A percentile compares a stretch with the other conserved stretches of the same genome.
phyloP scores from a whole-genome alignment of 164 flowering plant species.

The Vitis riparia region DNA sequence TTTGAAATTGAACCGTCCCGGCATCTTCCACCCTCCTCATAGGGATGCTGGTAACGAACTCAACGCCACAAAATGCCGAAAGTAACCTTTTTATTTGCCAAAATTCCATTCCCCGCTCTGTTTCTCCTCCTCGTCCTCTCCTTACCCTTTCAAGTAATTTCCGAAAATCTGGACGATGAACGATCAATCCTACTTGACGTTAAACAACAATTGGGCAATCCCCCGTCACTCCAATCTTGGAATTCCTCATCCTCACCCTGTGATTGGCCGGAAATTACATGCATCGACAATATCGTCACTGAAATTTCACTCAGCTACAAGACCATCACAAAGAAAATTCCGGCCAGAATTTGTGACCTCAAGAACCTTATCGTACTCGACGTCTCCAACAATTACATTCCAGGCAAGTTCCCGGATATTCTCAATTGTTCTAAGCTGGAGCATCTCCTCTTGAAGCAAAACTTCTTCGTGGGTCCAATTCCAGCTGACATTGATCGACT shows the following conservation, averaged over 20 bases:
- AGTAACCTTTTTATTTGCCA: not conserved
- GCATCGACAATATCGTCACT: constrained; percentile 42
- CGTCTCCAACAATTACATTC: constrained; percentile 43
- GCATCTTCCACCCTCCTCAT: no score
- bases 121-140: constrained; percentile 21
- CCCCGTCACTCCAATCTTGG: constrained; percentile 44
- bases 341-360: constrained; percentile 55
- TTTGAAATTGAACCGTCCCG: no score
- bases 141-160: constrained; percentile 35
- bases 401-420: constrained; percentile 45
- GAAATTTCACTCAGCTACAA: constrained; percentile 22
- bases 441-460: constrained; percentile 53
- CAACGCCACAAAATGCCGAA: constrained; percentile 37
- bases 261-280: constrained; percentile 51
- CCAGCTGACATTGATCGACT: constrained; percentile 56
- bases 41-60: no score
- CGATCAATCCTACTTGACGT: constrained; percentile 40
- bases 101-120: constrained; percentile 1
- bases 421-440: constrained; percentile 60
- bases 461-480: constrained; percentile 56
- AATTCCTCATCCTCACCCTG: constrained; percentile 47
- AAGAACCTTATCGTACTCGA: constrained; percentile 32
- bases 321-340: constrained; percentile 34
- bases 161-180: constrained; percentile 29
- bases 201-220: constrained; percentile 39